These are phyloP conservation scores for Diplosphaera chodatii DNA, from an alignment of 139 green algal species.

Conservation along the genomic window DNA sequence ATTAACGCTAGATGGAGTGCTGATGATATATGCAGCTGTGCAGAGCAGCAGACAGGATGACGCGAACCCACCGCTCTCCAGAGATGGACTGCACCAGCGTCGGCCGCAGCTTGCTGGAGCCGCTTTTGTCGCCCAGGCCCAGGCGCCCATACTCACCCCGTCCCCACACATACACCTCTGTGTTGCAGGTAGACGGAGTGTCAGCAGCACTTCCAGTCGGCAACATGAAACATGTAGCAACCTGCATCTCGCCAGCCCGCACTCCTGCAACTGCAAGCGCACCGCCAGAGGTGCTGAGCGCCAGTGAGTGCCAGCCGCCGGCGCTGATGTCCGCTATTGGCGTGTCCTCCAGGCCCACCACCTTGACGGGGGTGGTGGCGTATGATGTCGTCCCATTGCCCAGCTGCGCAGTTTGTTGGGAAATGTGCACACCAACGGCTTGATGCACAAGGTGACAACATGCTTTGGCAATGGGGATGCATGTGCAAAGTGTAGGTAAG, in stretches of 20 bases:
- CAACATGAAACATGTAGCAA: too few species aligned
- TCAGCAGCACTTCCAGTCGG: too few species aligned
- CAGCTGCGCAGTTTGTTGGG: constrained; percentile 57
- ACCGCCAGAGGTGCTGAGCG: constrained; percentile 49
- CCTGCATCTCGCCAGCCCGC: too few species aligned
- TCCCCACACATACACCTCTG: constrained; percentile 76
- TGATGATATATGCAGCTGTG: too few species aligned
- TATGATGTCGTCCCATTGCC: constrained; percentile 76
- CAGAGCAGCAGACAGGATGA: too few species aligned
- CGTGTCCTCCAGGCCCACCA: constrained; percentile 50
- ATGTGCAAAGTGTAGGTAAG: too few species aligned
- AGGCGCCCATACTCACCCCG: constrained; percentile 86
- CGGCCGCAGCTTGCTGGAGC: constrained; percentile 63
- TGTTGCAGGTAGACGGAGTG: not conserved
- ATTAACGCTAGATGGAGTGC: too few species aligned
- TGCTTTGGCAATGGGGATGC: too few species aligned
- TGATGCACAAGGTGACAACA: too few species aligned
- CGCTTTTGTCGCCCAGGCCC: constrained; percentile 68
- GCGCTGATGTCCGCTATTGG: constrained; percentile 66
- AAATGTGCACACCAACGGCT: too few species aligned
- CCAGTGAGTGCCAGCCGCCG: constrained; percentile 80
- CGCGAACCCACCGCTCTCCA: not conserved
- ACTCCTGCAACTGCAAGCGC: too few species aligned
- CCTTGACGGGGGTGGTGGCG: constrained; percentile 29
- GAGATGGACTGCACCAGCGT: constrained; percentile 40